phyloP scores from a whole-genome alignment of 257 asterid genomes.

The Nicotiana undulata region DNA sequence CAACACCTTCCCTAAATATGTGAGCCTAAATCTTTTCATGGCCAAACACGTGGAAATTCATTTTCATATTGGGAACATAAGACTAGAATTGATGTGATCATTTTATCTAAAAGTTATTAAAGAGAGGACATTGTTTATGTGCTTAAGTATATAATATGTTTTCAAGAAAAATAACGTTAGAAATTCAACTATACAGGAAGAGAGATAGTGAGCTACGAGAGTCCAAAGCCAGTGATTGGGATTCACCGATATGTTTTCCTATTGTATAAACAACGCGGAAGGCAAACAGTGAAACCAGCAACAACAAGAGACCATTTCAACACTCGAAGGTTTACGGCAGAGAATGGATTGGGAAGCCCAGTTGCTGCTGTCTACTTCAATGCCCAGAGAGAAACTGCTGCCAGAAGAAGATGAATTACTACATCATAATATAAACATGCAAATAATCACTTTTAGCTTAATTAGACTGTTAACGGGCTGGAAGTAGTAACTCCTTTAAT shows the following conservation, averaged over 20 bases:
- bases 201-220: conserved; percentile 62
- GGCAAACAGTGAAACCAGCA: conserved; percentile 50
- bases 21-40: neutral
- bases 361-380: conserved; percentile 77
- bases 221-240: conserved; percentile 67
- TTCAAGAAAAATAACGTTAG: neutral
- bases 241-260: conserved; percentile 76
- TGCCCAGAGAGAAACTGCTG: conserved; percentile 88
- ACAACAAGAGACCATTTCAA: conserved; percentile 61
- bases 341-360: conserved; percentile 51
- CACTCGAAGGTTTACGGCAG: conserved; percentile 47
- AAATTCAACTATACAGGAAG: conserved; percentile 32
- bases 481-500: too few relatives aligned
- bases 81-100: neutral
- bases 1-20: neutral
- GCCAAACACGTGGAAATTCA: neutral
- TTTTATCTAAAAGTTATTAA: too few relatives aligned
- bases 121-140: too few relatives aligned
- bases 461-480: too few relatives aligned
- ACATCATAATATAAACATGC: too few relatives aligned
- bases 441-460: too few relatives aligned
- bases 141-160: too few relatives aligned
- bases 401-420: conserved; percentile 53
- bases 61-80: neutral
- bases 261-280: conserved; percentile 55